phyloP scores from a whole-genome alignment of 305 asterid genomes.

The Fraxinus ornus region DNA sequence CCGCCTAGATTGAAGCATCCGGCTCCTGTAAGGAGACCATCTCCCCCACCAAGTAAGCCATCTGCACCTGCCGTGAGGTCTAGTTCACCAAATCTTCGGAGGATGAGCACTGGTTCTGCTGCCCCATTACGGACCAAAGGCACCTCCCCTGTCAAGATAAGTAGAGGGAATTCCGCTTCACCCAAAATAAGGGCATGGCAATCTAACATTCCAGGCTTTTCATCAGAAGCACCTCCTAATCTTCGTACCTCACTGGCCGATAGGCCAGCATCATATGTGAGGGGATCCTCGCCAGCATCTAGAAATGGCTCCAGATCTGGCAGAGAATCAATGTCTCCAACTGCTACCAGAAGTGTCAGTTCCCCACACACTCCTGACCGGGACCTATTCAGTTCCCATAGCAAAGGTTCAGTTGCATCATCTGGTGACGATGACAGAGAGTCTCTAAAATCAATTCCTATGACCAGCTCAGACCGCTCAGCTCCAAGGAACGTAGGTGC shows the following conservation, averaged over 20 bases:
- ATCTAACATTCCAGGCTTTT: constrained; percentile 75
- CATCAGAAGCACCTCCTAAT: constrained; percentile 91
- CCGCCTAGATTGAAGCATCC: constrained; percentile 53
- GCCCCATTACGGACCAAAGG: constrained; percentile 60
- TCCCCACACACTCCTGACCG: constrained; percentile 69
- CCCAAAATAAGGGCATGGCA: constrained; percentile 73
- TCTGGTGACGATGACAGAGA: constrained; percentile 87
- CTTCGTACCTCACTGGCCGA: constrained; percentile 97
- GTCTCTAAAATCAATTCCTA: constrained; percentile 61
- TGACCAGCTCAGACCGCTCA: constrained; percentile 53
- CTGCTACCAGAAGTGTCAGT: constrained; percentile 73
- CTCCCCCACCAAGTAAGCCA: constrained; percentile 75
- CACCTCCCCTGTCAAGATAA: constrained; percentile 72
- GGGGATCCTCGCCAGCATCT: constrained; percentile 98
- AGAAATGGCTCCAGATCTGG: constrained; percentile 73
- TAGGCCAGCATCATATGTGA: constrained; percentile 89
- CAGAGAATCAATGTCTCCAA: constrained; percentile 95
- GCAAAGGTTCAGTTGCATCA: constrained; percentile 88
- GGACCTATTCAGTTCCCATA: constrained; percentile 57
- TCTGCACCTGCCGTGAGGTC: constrained; percentile 55
- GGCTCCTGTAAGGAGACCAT: constrained; percentile 65
- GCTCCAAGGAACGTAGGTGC: constrained; percentile 51
- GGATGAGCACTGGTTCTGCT: constrained; percentile 74
- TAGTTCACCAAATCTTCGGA: constrained; percentile 70
- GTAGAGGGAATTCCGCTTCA: constrained; percentile 75